Conservation (phyloP, 805 yeast species). For the Candida parachauliodes region DNA sequence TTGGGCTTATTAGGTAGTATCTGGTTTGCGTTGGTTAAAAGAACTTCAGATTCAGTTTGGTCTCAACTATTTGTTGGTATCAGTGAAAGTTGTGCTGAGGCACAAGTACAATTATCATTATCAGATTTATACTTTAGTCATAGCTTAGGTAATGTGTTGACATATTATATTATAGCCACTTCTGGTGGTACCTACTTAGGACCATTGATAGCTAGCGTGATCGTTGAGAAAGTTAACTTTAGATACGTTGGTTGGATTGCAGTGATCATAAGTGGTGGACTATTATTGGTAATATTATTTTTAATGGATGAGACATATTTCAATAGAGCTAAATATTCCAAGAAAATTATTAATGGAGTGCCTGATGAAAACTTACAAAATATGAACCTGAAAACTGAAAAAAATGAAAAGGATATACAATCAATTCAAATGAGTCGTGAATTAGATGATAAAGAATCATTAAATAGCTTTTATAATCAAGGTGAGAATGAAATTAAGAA, state of each 20-base stretch:
- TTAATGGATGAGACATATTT: constrained; percentile 57
- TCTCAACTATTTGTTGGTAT: constrained; percentile 44
- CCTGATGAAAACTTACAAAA: not conserved
- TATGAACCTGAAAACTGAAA: not conserved
- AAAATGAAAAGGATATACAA: not conserved
- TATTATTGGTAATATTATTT: constrained; percentile 38
- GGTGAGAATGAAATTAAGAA: constrained; percentile 25
- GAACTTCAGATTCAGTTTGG: constrained; percentile 41
- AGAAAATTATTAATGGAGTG: constrained; percentile 10
- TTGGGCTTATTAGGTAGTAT: constrained; percentile 41
- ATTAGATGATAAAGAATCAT: not conserved
- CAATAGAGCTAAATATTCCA: constrained; percentile 24
- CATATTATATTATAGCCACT: constrained; percentile 52
- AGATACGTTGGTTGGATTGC: constrained; percentile 52
- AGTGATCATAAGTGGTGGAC: constrained; percentile 40
- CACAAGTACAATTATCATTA: constrained; percentile 38
- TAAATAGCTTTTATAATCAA: not conserved
- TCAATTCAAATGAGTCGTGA: not conserved
- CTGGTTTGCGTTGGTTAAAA: constrained; percentile 38
- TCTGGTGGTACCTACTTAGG: constrained; percentile 54
- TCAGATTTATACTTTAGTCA: constrained; percentile 37
- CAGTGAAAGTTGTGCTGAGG: constrained; percentile 41
- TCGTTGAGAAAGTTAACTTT: constrained; percentile 48
- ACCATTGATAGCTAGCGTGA: constrained; percentile 58
- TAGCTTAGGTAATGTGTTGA: constrained; percentile 48